A percentile compares a stretch with the other conserved stretches of the same genome.
phyloP scores from a whole-genome alignment of 1,284 basidiomycete species.

The Sanghuangporus sanghuang region DNA sequence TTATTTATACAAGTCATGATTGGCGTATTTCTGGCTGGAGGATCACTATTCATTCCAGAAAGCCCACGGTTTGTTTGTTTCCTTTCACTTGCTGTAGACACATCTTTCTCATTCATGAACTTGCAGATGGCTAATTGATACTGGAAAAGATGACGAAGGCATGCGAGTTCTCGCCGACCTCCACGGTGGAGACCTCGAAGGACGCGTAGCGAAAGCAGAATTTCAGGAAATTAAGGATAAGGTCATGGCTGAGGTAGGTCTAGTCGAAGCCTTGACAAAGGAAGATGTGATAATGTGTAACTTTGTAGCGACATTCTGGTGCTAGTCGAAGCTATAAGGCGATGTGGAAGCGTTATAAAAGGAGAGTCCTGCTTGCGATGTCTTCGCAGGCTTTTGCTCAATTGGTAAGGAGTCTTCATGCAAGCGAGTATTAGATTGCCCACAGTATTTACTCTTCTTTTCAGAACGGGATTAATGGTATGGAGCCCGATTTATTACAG shows the following conservation, averaged over 20 bases:
- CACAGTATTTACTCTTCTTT: not conserved
- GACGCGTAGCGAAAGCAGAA: conserved; percentile 74
- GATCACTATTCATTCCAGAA: conserved; percentile 88
- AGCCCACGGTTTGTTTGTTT: conserved; percentile 67
- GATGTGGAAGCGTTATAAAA: conserved; percentile 89
- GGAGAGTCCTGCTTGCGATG: conserved; percentile 91
- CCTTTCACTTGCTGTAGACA: not conserved
- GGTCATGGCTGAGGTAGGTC: conserved; percentile 71
- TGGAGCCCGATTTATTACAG: conserved; percentile 17
- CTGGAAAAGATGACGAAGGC: conserved; percentile 81
- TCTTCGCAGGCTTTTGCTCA: conserved; percentile 96
- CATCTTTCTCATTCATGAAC: conserved; percentile 9
- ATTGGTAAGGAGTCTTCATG: conserved; percentile 48
- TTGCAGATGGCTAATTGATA: conserved; percentile 86
- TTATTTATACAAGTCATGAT: conserved; percentile 86
- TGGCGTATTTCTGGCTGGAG: conserved; percentile 76
- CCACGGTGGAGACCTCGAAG: conserved; percentile 79
- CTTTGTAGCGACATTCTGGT: conserved; percentile 55
- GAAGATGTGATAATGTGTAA: conserved; percentile 16
- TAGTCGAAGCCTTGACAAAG: not conserved
- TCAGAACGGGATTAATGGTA: conserved; percentile 88
- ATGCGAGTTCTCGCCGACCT: conserved; percentile 87
- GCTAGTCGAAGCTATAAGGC: conserved; percentile 77
- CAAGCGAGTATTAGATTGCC: not conserved
- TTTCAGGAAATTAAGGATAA: conserved; percentile 92